Evolutionary conservation across 192 early-diverging fungal genomes (phyloP).

Genomic region (Coemansia sp.): DNA sequence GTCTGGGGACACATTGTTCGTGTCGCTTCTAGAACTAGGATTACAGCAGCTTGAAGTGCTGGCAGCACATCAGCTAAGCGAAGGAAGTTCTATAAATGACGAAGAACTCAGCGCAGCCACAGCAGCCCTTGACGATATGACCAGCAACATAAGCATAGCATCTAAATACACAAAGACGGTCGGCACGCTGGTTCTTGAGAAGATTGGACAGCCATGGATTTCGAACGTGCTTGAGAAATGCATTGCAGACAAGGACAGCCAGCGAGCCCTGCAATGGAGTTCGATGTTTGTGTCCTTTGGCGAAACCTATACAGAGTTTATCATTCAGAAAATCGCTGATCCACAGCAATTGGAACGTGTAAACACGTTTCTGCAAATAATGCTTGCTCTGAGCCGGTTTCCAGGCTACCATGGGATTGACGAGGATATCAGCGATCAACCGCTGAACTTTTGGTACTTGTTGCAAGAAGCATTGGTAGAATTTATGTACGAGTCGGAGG

Average conservation of each 20-base stretch:
- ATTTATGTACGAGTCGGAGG: constrained; percentile 27
- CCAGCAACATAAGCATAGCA: constrained; percentile 37
- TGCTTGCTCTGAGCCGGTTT: constrained; percentile 68
- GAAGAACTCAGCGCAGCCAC: constrained; percentile 40
- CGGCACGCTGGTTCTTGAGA: constrained; percentile 27
- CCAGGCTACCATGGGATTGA: constrained; percentile 69
- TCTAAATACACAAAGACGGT: constrained; percentile 30
- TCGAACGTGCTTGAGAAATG: constrained; percentile 14
- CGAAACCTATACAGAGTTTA: constrained; percentile 45
- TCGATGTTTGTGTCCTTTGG: constrained; percentile 37
- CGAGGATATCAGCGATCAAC: constrained; percentile 68
- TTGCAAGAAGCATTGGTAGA: constrained; percentile 71
- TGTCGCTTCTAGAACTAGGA: constrained; percentile 36
- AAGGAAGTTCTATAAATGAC: constrained; percentile 14
- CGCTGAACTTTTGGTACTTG: constrained; percentile 73
- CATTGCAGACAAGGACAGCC: constrained; percentile 12
- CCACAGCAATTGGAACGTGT: constrained; percentile 12
- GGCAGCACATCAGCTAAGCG: constrained; percentile 21
- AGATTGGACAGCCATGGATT: constrained; percentile 34
- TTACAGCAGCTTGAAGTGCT: constrained; percentile 32
- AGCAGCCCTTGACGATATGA: constrained; percentile 41
- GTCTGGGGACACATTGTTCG: constrained; percentile 26
- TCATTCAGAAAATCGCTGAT: constrained; percentile 18
- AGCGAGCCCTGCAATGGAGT: constrained; percentile 32
- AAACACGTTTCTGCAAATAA: constrained; percentile 31